These are phyloP conservation scores for Schwanniomyces sp. DNA, from an alignment of 805 yeast species.

Conservation along the genomic window DNA sequence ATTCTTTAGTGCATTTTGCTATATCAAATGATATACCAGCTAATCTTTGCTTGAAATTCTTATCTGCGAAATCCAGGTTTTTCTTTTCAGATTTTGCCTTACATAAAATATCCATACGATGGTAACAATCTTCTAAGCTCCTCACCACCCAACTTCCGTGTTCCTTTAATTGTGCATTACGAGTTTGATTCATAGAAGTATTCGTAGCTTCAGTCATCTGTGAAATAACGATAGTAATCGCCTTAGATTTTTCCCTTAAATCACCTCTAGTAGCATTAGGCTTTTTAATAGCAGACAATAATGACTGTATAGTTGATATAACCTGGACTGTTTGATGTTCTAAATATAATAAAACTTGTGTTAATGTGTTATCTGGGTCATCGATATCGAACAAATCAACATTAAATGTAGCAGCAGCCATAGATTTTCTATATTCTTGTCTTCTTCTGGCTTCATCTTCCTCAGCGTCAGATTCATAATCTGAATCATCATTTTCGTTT, in stretches of 20 bases:
- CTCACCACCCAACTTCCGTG: constrained; percentile 92
- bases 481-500: constrained; percentile 2
- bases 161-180: constrained; percentile 80
- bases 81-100: constrained; percentile 37
- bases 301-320: constrained; percentile 81
- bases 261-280: constrained; percentile 76
- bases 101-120: constrained; percentile 77
- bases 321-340: constrained; percentile 95
- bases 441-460: constrained; percentile 39
- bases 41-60: constrained; percentile 85
- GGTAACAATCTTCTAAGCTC: constrained; percentile 79
- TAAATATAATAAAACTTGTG: constrained; percentile 77
- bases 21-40: constrained; percentile 97
- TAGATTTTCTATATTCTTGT: constrained; percentile 45
- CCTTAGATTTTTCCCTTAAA: constrained; percentile 67
- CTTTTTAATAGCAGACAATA: constrained; percentile 72
- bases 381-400: constrained; percentile 76
- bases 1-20: constrained; percentile 93
- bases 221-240: constrained; percentile 74
- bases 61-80: constrained; percentile 74
- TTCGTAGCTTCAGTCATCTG: constrained; percentile 91
- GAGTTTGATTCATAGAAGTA: constrained; percentile 82
- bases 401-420: constrained; percentile 61
- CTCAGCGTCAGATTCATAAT: constrained; percentile 16
- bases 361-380: constrained; percentile 85